phyloP scores from a whole-genome alignment of 2,329 filamentous ascomycete species.

The Clonostachys rosea region DNA sequence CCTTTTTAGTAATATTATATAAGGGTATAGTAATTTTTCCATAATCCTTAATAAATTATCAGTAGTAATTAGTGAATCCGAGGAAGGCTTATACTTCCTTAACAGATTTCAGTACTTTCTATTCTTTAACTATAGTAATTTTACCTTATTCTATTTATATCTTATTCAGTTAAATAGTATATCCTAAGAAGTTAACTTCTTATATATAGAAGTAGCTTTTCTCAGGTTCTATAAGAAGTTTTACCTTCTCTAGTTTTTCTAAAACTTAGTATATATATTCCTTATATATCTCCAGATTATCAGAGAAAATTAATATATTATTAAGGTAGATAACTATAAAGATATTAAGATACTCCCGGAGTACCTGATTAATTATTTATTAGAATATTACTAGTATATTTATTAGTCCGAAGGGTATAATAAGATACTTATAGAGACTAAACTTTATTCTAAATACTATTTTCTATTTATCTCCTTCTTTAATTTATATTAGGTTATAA shows the following conservation, averaged over 20 bases:
- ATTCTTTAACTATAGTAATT: neutral
- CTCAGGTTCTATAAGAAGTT: neutral
- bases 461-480: slow-evolving; percentile 18
- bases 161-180: neutral
- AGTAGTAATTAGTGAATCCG: neutral
- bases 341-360: neutral
- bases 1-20: neutral
- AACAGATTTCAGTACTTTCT: neutral
- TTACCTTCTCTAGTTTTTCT: neutral
- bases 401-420: slow-evolving; percentile 19
- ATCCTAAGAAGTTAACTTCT: neutral
- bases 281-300: neutral
- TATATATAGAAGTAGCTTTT: neutral
- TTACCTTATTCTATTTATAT: neutral
- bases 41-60: neutral
- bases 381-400: slow-evolving; percentile 5
- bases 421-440: slow-evolving; percentile 22
- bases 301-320: neutral
- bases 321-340: neutral
- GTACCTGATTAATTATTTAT: neutral
- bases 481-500: slow-evolving; percentile 24
- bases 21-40: neutral
- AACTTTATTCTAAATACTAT: slow-evolving; percentile 23
- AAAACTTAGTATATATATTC: neutral
- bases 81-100: neutral